Conservation (phyloP, 225 moss, liverwort and hornwort genomes). For the Straminergon stramineum region DNA sequence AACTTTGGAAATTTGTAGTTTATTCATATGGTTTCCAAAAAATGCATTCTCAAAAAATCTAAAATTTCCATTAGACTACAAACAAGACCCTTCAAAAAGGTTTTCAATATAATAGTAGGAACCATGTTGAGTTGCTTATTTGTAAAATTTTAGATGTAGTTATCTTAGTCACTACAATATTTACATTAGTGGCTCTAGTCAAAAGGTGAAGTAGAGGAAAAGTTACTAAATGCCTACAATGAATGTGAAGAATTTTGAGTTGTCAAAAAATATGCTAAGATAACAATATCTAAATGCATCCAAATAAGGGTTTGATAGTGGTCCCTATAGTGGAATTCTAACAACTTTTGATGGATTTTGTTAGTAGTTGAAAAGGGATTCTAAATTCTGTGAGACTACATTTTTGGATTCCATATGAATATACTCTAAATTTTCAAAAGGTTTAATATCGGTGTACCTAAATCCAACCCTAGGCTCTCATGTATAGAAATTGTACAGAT, state of each 20-base stretch:
- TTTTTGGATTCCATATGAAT: neutral
- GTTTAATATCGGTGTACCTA: neutral
- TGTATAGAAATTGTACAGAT: too few species aligned
- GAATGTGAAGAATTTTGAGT: neutral
- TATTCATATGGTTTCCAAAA: neutral
- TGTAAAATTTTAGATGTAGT: neutral
- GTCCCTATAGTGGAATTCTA: rapidly evolving
- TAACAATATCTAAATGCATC: neutral
- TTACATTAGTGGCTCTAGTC: too few species aligned
- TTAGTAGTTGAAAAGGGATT: neutral
- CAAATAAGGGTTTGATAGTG: rapidly evolving
- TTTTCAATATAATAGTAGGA: neutral
- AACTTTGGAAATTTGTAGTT: neutral
- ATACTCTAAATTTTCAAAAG: neutral
- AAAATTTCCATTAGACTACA: neutral
- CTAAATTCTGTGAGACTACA: too few species aligned
- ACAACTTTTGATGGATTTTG: neutral
- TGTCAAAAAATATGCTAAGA: too few species aligned
- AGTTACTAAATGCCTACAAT: neutral
- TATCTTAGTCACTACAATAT: rapidly evolving
- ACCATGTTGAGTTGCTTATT: neutral
- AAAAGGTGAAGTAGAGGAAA: neutral
- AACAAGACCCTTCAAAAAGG: neutral
- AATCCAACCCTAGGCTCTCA: neutral
- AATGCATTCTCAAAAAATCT: neutral